Evolutionary conservation across 2,329 filamentous ascomycete species (phyloP).

Genomic region (Fusarium keratoplasticum): DNA sequence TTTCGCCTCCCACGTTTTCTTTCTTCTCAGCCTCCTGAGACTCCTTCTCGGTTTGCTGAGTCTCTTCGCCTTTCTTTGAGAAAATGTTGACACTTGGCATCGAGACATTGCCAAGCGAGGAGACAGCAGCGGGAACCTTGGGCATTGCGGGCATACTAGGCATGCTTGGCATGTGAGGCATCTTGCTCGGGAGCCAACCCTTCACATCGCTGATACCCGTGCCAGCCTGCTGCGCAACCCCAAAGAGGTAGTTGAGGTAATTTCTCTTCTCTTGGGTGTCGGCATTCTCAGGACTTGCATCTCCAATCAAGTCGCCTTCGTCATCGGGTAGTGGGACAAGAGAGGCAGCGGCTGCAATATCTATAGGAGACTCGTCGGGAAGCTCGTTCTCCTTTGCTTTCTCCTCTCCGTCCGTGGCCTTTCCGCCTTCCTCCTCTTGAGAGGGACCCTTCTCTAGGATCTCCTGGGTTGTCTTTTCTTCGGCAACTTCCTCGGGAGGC

Average conservation of each 20-base stretch:
- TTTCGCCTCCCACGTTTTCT: background rate
- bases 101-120: constrained; percentile 46
- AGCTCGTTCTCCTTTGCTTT: constrained; percentile 35
- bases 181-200: constrained; percentile 59
- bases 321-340: constrained; percentile 61
- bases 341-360: constrained; percentile 64
- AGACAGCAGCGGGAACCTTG: constrained; percentile 44
- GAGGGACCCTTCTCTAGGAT: constrained; percentile 36
- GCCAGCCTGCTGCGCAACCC: constrained; percentile 61
- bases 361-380: constrained; percentile 56
- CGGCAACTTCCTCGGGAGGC: constrained; percentile 50
- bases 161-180: constrained; percentile 50
- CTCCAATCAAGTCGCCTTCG: constrained; percentile 47
- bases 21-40: background rate
- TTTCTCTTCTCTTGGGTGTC: constrained; percentile 52
- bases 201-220: constrained; percentile 52
- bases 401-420: background rate
- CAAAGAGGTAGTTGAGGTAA: constrained; percentile 63
- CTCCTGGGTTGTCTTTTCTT: constrained; percentile 44
- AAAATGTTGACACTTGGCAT: constrained; percentile 49
- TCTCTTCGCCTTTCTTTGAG: constrained; percentile 35
- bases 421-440: constrained; percentile 21
- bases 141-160: constrained; percentile 48
- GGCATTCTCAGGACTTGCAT: constrained; percentile 49
- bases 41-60: background rate